Percentiles rank a stretch among this genome's conserved stretches.
Evolutionary conservation across 225 moss, liverwort and hornwort species (phyloP).

Genomic region (Marchantia paleacea): DNA sequence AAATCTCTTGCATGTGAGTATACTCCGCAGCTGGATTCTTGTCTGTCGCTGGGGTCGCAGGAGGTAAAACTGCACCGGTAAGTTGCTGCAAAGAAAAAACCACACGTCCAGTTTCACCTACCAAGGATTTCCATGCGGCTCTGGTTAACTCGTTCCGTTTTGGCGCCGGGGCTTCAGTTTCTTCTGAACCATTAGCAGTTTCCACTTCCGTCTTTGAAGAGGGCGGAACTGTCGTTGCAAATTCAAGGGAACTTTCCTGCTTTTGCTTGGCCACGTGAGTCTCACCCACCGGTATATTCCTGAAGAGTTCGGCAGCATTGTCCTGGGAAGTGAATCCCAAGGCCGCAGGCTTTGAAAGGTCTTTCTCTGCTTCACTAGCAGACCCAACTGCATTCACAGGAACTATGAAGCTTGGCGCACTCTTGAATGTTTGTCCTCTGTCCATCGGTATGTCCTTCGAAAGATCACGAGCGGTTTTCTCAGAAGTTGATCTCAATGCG

Average conservation of each 20-base stretch:
- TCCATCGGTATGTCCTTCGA: neutral
- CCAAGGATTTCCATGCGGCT: conserved; percentile 76
- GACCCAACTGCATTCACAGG: neutral
- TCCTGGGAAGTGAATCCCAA: no score
- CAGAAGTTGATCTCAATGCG: neutral
- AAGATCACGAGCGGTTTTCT: neutral
- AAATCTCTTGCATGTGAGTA: neutral
- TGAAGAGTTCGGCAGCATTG: neutral
- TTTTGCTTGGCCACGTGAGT: neutral
- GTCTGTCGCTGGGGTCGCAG: neutral
- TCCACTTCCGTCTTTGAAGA: neutral
- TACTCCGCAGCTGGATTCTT: neutral
- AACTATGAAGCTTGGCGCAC: neutral
- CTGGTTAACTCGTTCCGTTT: conserved; percentile 62
- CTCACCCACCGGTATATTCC: neutral
- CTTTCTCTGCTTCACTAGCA: neutral
- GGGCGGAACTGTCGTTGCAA: neutral
- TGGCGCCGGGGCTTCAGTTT: conserved; percentile 15
- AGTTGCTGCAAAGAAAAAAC: conserved; percentile 64
- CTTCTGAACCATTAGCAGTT: neutral
- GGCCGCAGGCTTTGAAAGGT: neutral
- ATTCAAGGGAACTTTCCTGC: no score
- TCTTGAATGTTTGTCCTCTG: neutral
- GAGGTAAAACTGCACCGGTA: conserved; percentile 27
- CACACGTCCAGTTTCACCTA: conserved; percentile 67